Evolutionary conservation across 192 early-diverging fungal species (phyloP).

Genomic region (Thamnidium elegans): DNA sequence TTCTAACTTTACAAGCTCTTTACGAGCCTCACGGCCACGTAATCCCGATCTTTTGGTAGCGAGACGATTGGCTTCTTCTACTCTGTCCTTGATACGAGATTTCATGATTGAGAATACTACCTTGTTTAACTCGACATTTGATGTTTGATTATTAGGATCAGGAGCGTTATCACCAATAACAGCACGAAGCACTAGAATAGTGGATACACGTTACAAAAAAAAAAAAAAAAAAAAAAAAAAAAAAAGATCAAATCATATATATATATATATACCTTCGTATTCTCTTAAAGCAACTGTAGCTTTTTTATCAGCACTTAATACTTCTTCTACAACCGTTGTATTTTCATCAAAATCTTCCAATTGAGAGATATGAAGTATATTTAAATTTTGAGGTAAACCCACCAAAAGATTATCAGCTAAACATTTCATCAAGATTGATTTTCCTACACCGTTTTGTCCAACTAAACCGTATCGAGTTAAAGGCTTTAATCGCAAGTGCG

Average conservation of each 20-base stretch:
- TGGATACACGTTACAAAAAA: too few species aligned
- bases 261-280: slow-evolving; percentile 14
- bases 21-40: slow-evolving; percentile 61
- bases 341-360: slow-evolving; percentile 57
- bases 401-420: slow-evolving; percentile 64
- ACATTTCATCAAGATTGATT: slow-evolving; percentile 62
- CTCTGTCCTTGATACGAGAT: slow-evolving; percentile 39
- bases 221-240: slow-evolving; percentile 6
- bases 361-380: slow-evolving; percentile 81
- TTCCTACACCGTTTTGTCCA: slow-evolving; percentile 79
- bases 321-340: slow-evolving; percentile 56
- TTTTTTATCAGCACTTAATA: slow-evolving; percentile 63
- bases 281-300: slow-evolving; percentile 44
- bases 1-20: slow-evolving; percentile 46
- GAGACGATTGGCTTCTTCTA: slow-evolving; percentile 51
- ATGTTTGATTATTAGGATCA: background rate
- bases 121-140: slow-evolving; percentile 18
- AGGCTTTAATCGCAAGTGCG: slow-evolving; percentile 71
- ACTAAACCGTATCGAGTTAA: slow-evolving; percentile 77
- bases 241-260: background rate
- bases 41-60: slow-evolving; percentile 65
- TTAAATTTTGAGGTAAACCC: slow-evolving; percentile 81
- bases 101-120: slow-evolving; percentile 42
- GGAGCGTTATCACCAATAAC: background rate
- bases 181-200: background rate